A percentile compares a stretch with the other conserved stretches of the same genome.
phyloP scores from a whole-genome alignment of 73 alveolate genomes.

The Tetrahymena borealis region DNA sequence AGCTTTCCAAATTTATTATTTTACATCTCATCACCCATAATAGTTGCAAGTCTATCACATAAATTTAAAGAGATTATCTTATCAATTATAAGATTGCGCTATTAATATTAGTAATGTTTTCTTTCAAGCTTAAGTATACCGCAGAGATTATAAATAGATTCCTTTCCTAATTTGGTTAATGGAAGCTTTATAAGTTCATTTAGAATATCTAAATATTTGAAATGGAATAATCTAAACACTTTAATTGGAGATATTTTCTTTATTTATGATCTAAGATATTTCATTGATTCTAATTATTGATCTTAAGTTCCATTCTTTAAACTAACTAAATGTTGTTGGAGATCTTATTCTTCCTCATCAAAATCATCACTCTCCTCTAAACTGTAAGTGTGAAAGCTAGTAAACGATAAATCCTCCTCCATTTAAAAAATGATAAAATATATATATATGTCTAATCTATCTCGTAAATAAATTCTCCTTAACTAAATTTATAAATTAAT shows the following conservation, averaged over 20 bases:
- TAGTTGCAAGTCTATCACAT: not conserved
- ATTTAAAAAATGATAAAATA: not conserved
- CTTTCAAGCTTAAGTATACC: not conserved
- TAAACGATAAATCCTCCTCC: not conserved
- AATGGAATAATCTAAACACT: not conserved
- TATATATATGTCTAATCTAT: not conserved
- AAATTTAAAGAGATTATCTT: not conserved
- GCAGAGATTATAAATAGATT: not conserved
- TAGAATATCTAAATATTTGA: not conserved
- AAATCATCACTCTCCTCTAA: not conserved
- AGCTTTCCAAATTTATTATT: not conserved
- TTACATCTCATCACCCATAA: not conserved
- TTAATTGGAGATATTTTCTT: not conserved
- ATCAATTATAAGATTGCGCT: not conserved
- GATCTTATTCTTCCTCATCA: not conserved
- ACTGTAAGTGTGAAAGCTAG: not conserved
- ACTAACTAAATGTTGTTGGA: not conserved
- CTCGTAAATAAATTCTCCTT: too few species aligned
- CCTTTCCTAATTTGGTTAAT: not conserved
- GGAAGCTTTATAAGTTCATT: not conserved
- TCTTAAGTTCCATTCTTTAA: not conserved
- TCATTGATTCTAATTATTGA: not conserved
- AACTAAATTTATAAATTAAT: not conserved
- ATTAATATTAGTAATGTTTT: not conserved
- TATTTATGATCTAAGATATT: not conserved